A percentile compares a stretch with the other conserved stretches of the same genome.
These are phyloP conservation scores for Leccinum discolor DNA, from an alignment of 1,284 basidiomycete species.

Conservation along the genomic window DNA sequence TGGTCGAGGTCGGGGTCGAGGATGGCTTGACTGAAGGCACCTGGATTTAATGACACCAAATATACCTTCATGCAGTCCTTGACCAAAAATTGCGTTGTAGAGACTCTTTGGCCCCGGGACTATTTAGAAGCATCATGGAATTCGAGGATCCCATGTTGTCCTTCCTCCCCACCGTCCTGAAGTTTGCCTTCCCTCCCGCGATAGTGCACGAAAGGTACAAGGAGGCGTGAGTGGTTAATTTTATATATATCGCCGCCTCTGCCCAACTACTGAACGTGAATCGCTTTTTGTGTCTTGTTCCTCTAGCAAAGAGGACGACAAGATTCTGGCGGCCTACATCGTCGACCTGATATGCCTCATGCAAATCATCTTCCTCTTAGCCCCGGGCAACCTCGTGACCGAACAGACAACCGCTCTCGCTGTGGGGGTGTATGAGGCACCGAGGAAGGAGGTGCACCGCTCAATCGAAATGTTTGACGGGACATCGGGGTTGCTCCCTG, in stretches of 20 bases:
- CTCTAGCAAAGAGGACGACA: slow-evolving; percentile 5
- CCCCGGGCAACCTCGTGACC: neutral
- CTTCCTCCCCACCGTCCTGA: neutral
- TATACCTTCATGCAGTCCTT: neutral
- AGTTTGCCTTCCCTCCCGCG: slow-evolving; percentile 12
- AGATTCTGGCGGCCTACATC: slow-evolving; percentile 15
- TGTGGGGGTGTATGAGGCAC: neutral
- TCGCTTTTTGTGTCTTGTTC: neutral
- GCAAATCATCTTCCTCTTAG: slow-evolving; percentile 20
- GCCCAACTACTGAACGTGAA: neutral
- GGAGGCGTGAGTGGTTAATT: slow-evolving; percentile 9
- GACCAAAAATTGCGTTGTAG: slow-evolving; percentile 1
- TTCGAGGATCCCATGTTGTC: neutral
- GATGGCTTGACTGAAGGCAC: too few species aligned
- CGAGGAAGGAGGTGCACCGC: too few species aligned
- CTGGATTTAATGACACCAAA: neutral
- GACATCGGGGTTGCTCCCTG: too few species aligned
- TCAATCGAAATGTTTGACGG: too few species aligned
- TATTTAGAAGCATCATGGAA: neutral
- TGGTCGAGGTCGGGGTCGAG: too few species aligned
- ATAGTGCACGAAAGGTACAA: neutral
- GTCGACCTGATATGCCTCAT: slow-evolving; percentile 24
- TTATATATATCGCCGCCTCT: neutral
- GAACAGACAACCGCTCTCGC: neutral
- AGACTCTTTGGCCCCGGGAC: neutral